phyloP scores from a whole-genome alignment of 805 yeast species.

The Saccharomycopsis javanensis region DNA sequence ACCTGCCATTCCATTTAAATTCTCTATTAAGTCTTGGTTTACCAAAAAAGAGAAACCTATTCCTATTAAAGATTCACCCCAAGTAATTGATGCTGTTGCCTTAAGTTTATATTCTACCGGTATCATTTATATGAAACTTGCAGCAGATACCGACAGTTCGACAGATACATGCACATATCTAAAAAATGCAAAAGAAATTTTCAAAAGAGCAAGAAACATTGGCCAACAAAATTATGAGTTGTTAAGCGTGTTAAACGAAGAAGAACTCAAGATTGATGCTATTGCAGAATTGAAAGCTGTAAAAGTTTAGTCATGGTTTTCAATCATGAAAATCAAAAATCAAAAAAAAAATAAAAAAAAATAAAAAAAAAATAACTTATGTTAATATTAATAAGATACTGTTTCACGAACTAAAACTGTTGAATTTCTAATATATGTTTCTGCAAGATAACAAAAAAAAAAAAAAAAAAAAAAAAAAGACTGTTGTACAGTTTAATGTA shows the following conservation, averaged over 20 bases:
- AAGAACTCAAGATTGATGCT: not conserved
- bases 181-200: not conserved
- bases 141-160: not conserved
- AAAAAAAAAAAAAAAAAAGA: too few relatives aligned
- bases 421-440: too few relatives aligned
- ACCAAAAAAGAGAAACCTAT: not conserved
- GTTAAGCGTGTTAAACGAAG: not conserved
- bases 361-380: too few relatives aligned
- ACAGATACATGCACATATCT: not conserved
- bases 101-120: conserved; percentile 3
- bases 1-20: not conserved
- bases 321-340: too few relatives aligned
- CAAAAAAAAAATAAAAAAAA: too few relatives aligned
- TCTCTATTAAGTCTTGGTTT: not conserved
- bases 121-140: conserved; percentile 1
- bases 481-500: too few relatives aligned
- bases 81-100: not conserved
- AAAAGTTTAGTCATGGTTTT: not conserved
- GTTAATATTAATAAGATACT: too few relatives aligned
- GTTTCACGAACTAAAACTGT: too few relatives aligned
- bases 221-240: not conserved
- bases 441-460: too few relatives aligned
- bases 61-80: not conserved
- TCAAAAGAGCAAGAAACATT: not conserved
- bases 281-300: not conserved